Base-by-base conservation (phyloP, 2,329 filamentous ascomycete species). In the Phyllosticta paracitricarpa region DNA sequence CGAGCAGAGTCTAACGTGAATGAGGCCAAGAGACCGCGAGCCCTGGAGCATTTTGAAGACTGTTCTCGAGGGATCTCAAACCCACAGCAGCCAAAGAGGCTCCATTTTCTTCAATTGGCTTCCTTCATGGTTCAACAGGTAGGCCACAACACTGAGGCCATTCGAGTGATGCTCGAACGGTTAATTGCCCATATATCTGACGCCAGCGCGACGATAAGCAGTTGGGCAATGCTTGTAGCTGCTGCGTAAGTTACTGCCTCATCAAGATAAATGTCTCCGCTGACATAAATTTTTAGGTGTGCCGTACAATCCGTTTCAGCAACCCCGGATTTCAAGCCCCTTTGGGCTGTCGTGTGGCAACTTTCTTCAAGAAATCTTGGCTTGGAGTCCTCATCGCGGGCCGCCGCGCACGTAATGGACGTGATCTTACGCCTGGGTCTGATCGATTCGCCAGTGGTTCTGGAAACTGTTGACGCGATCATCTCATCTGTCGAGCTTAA, bases 161-260 rank as follows among this genome's bases (percentile, higher is more conserved):
- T 87, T 26, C 72, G 75, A 4, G 77, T 80, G 0, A 71, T 87
- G 3, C 69, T 94, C 2, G 78, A 80, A 8, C 80, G 82, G 53
- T 75, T 95, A 17, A 75, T 80, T 17, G 72, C 76, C 10, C 79
- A 82, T 59, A 83, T 88, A 53, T 80, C 83, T 9, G 88, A 94
- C 68, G 92, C 96, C 67, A 85, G 88, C 65, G 75, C 77, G 14
- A 73, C 75, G 8, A 77, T 87, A 51, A 83, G 86, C 7, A 89
- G 86, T 0, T 99, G 94, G 94, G 87, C 91, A 19, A 84, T 96
- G 78, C 73, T 97, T 58, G 87, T 86, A n/a, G 84, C 91, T 69
- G 80, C 89, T 64, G 89, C 89, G 90, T 92, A 77, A 70, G 81
- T 73, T 7, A 28, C 9, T 25, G 28, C 7, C 9, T 12, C 17